Base-by-base conservation (phyloP, 306 rosid genomes). In the Herpetospermum pedunculosum region DNA sequence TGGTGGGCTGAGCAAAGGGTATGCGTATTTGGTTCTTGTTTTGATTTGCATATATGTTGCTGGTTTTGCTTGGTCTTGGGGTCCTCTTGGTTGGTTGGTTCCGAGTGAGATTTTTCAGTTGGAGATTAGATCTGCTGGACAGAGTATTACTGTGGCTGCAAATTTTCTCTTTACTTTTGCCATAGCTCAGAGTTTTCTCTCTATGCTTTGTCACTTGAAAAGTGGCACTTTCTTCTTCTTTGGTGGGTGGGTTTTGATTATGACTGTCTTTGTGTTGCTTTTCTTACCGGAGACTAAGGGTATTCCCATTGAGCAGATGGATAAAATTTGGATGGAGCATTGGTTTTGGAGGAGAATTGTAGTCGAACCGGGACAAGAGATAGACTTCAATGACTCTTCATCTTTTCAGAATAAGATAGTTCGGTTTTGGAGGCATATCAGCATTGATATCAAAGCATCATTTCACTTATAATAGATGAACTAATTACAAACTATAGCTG, bases 51-150 rank as follows among this genome's bases (percentile, higher is more conserved):
- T 85, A 11, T 89, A 89, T 71, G 90, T 82, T 48, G 88, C 87
- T 16, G 92, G 96, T 7, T 89, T 85, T 68, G 88, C 80, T 0
- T 85, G 90, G 96, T 87, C 92, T 2, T 87, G 96, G 92, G 92
- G 92, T 14, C 90, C 96, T 4, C 77, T 85, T 2, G 90, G 90
- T 21, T 89, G 88, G 90, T 60, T 89, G 64, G 87, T 89, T 52
- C 95, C 89, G 8, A 80, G 89, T 77, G 89, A 89, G 85, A 48
- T 76, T 48, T 76, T 76, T 48, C 28, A 70, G 25, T 23, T 64
- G 64, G 79, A 65, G 79, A 76, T 63, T 21, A 50, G 74, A 48
- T 76, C 74, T 34, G 62, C 52, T 2, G 79, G 74, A 28, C 74
- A 76, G 63, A 64, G 79, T 37, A 64, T 76, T 28, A 63, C 75